Evolutionary conservation across 768 basidiomycete genomes (phyloP), one percentile per base, ranked within the genome.

Genomic region (Termitomyces sp.): DNA sequence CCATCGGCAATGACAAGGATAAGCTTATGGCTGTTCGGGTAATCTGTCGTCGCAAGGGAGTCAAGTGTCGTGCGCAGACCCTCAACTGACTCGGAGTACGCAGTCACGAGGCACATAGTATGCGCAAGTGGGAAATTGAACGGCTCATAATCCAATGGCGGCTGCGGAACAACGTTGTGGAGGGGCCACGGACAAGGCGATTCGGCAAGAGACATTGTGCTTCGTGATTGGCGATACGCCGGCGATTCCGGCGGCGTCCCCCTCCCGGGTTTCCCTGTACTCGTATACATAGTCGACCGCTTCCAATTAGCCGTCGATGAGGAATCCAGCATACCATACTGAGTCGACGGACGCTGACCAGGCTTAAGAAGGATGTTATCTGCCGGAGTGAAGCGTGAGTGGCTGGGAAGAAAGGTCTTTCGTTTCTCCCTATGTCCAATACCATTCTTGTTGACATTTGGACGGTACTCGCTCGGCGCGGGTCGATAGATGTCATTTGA

Each of bases 31-130:
- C 88, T 91, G 74, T 98, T 98, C 34, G 97, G 96, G 68, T 98
- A 99, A 72, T 98, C 96, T 31, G 96, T 98, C 4, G 97, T 98
- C 7, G 95, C 94, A 42, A 99, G 82, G 1, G 97, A 98, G 71
- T 99, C 97, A n/a, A 99, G 79, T 0, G 97, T 99, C 18, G 97
- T 99, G 39, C 96, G 84, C 1, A 99, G 78, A 75, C 97, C 97
- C 70, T 97, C 95, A 22, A 95, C 80, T 4, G 93, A 95, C 72
- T 99, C 97, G 0, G 96, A 97, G 71, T 99, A 99, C 1, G 97
- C 97, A 1, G 97, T 99, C 60, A 99, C 97, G 46, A 98, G 86
- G 66, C 93, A 92, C 63, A 98, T 95, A 5, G 92, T 88, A 71
- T 98, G 93, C 0, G 85, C 89, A 48, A 98, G 85, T 0, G 94